Evolutionary conservation across 352 stramenopile genomes (phyloP).

Genomic region (Pythium utonaiense): DNA sequence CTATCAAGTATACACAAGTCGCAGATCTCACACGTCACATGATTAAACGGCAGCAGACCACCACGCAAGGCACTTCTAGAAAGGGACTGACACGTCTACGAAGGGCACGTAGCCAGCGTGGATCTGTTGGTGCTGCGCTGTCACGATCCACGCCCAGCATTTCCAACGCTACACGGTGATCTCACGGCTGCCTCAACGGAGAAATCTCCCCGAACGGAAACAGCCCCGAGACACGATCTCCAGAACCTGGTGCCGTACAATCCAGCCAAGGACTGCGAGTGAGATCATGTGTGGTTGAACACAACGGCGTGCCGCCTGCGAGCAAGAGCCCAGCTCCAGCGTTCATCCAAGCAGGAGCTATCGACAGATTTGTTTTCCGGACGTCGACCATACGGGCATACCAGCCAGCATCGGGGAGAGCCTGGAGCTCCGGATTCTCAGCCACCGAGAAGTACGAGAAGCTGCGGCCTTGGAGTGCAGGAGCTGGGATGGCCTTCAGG

Average conservation of each 20-base stretch:
- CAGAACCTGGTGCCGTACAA: neutral
- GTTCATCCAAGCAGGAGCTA: neutral
- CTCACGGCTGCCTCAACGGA: neutral
- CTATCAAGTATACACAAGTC: conserved; percentile 13
- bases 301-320: conserved; percentile 2
- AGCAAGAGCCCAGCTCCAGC: neutral
- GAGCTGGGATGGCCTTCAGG: neutral
- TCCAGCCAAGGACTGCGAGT: neutral
- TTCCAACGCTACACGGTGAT: neutral
- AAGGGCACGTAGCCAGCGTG: neutral
- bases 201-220: conserved; percentile 1
- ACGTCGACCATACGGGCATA: neutral
- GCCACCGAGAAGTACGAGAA: conserved; percentile 2
- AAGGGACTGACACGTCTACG: no score
- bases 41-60: no score
- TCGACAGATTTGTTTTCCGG: neutral
- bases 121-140: no score
- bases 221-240: neutral
- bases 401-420: neutral
- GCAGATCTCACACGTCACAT: neutral
- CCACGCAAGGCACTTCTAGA: no score
- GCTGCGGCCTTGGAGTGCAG: neutral
- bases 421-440: neutral
- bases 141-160: no score
- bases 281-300: neutral